Percentiles rank a stretch among this genome's conserved stretches.
These are phyloP conservation scores for Fraxinus floribunda DNA, from an alignment of 305 asterid genomes.

Conservation along the genomic window DNA sequence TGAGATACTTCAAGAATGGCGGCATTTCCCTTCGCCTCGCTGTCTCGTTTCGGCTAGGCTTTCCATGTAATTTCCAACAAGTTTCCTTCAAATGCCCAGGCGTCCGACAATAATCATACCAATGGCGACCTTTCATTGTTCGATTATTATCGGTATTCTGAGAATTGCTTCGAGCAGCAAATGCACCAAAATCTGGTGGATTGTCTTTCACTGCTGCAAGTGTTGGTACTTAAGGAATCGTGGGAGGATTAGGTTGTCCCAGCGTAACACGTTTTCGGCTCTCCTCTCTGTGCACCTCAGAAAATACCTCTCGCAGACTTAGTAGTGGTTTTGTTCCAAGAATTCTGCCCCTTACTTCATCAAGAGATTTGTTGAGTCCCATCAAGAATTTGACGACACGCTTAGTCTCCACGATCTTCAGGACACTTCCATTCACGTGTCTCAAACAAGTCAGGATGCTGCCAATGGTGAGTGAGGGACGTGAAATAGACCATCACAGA, in stretches of 20 bases:
- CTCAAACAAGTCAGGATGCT: not conserved
- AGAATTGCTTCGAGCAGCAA: no score
- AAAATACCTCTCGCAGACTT: not conserved
- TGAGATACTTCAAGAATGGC: not conserved
- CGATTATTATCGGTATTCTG: not conserved
- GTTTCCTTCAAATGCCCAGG: not conserved
- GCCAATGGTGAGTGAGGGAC: not conserved
- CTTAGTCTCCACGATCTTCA: not conserved
- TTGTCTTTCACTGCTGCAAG: not conserved
- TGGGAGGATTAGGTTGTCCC: not conserved
- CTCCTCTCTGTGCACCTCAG: not conserved
- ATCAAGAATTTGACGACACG: not conserved
- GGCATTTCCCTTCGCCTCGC: not conserved
- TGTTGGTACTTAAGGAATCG: not conserved
- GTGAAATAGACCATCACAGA: not conserved
- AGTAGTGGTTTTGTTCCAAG: not conserved
- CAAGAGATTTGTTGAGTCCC: not conserved
- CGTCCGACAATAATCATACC: not conserved
- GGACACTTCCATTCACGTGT: not conserved
- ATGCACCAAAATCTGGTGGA: not conserved
- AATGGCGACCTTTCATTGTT: not conserved
- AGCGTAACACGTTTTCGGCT: not conserved
- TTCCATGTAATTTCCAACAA: not conserved
- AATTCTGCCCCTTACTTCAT: conserved; percentile 6
- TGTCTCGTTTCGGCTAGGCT: not conserved